Base-by-base conservation (phyloP, 345 rosid genomes). In the Euphorbia tirucalli region DNA sequence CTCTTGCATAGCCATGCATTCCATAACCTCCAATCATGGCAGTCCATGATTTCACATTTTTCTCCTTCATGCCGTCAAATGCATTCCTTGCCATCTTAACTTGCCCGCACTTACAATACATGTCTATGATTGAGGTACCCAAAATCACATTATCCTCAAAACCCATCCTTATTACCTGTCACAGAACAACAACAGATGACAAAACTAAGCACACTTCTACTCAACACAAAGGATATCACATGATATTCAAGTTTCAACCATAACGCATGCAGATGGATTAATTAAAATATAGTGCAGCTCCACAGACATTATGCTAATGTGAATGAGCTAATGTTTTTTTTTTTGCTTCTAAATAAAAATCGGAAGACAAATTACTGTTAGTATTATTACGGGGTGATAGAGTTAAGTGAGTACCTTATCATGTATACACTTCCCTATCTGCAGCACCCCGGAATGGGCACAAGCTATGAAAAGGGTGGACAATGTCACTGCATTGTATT, bases 101-200 rank as follows among this genome's bases (percentile, higher is more conserved):
- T 78, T 84, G 83, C 58, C 96, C 98, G 5, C 96, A 91, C 79
- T 90, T 91, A 87, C 91, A 87, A 75, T 91, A 93, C 97, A 93
- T 93, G 75, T 91, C 93, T 49, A 93, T 74, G 37, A 91, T 69
- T 52, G 92, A 83, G 18, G 97, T 93, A 32, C 92, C 96, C 14
- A 90, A 71, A 44, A 85, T 75, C 55, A 93, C 93, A 81, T 83
- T 85, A 66, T 81, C 87, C 71, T 77, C 88, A 68, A 86, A 74
- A 70, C 84, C 87, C 93, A 85, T 87, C 86, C 85, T 88, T 80
- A 91, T 76, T 72, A 89, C 94, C 96, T 90, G 82, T 71, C 54
- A 24, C 78, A 31, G 22, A 63, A 21, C 11, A 69, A 32, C 72
- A 37, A 77, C 10, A 25, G 24, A 61, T 54, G 35, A 35, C 11